A percentile compares a stretch with the other conserved stretches of the same genome.
phyloP scores from a whole-genome alignment of 495 filamentous ascomycete species.

The Alectoria sarmentosa region DNA sequence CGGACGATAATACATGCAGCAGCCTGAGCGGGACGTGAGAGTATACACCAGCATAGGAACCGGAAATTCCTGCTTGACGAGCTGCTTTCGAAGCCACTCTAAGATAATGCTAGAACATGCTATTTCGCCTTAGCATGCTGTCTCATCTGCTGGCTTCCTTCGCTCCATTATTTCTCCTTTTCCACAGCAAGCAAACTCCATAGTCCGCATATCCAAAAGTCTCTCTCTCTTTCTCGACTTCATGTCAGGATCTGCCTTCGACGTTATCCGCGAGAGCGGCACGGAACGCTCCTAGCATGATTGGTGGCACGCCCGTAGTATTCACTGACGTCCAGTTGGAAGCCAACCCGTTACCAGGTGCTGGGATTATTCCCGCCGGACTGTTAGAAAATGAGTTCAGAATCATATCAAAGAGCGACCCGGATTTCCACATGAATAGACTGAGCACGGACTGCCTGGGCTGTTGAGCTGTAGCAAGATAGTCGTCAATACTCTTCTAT shows the following conservation, averaged over 20 bases:
- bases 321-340: not conserved
- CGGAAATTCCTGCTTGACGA: too few species aligned
- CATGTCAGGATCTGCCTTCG: not conserved
- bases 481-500: not conserved
- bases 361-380: constrained; percentile 3
- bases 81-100: not conserved
- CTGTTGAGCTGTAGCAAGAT: not conserved
- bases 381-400: constrained; percentile 5
- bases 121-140: not conserved
- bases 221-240: not conserved
- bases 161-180: not conserved
- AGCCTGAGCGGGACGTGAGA: too few species aligned
- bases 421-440: constrained; percentile 12
- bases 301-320: not conserved
- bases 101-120: not conserved
- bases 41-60: too few species aligned
- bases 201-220: too few species aligned
- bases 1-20: too few species aligned
- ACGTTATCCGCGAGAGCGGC: not conserved
- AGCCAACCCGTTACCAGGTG: constrained; percentile 1
- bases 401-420: constrained; percentile 3
- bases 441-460: constrained; percentile 4
- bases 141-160: not conserved
- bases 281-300: not conserved
- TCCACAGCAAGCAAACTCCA: too few species aligned